Evolutionary conservation across 1,284 basidiomycete species (phyloP), one percentile per base, ranked within the genome.

Genomic region (Fomitopsis palustris): DNA sequence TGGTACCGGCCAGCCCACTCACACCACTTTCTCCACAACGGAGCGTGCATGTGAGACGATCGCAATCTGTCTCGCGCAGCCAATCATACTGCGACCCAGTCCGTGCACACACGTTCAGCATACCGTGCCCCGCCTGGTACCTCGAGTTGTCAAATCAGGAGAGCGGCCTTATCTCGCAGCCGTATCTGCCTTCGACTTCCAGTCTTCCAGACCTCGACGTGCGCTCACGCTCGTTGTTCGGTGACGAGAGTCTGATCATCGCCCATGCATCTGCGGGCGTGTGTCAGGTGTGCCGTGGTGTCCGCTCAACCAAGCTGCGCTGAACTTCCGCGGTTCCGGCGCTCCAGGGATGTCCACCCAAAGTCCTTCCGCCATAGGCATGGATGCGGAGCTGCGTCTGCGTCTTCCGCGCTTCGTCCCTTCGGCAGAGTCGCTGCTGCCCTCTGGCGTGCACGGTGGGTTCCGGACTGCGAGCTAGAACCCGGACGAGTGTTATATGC

Each of bases 201-300:
- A 31, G 17, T n/a, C 49, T 37, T 52, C 45, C 25, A 17, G 1
- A 27, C 29, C 45, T 47, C 45, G 25, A n/a, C 45, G 21, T 35
- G 6, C 31, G 17, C 49, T 31, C 49, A 33, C 49, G 49, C 33
- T 52, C 49, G 29, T 52, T 52, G 29, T 52, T 52, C 49, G 29
- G 54, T n/a, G 58, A 47, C 45, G 45, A 47, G 45, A 6, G 45
- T 47, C 45, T 53, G 57, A 57, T 52, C 55, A 43, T 27, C 35
- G 54, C 55, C 42, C 9, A 8, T 14, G 12, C 6, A 6, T 45
- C 4, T 25, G 25, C 16, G 21, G 14, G 19, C 19, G 21, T n/a
- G 39, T 10, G 45, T 47, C 45, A 27, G 45, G 45, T 47, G 25
- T 27, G 45, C 45, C 45, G 23, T 27, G 23, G 23, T 47, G 6